Evolutionary conservation across 2,329 filamentous ascomycete species (phyloP).

Genomic region (Talaromyces sp.): DNA sequence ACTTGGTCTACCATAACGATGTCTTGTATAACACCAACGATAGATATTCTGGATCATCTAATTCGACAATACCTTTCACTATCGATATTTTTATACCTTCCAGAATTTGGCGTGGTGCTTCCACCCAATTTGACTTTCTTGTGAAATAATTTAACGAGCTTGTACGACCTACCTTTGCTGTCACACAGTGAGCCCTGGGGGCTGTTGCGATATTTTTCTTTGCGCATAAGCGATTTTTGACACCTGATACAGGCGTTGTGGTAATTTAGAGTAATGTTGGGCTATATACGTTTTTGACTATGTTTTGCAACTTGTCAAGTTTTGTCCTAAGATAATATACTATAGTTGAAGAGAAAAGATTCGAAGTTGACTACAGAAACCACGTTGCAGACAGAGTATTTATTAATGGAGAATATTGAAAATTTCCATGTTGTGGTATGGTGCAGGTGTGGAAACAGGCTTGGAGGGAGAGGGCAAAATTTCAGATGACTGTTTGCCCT

Average conservation of each 20-base stretch:
- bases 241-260: background rate
- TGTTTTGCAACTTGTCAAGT: background rate
- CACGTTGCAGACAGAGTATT: background rate
- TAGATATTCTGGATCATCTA: background rate
- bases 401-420: background rate
- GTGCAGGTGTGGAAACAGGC: background rate
- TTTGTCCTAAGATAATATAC: background rate
- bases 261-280: background rate
- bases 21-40: background rate
- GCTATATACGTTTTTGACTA: background rate
- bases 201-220: background rate
- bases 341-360: background rate
- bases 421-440: background rate
- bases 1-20: background rate
- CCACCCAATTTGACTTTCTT: background rate
- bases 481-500: background rate
- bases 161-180: background rate
- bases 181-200: background rate
- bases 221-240: background rate
- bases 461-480: background rate
- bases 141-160: background rate
- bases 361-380: background rate
- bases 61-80: background rate
- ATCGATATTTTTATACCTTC: background rate
- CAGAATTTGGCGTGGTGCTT: background rate